A percentile compares a stretch with the other conserved stretches of the same genome.
These are phyloP conservation scores for Lentinula detonsa DNA, from an alignment of 768 basidiomycete genomes.

Conservation along the genomic window DNA sequence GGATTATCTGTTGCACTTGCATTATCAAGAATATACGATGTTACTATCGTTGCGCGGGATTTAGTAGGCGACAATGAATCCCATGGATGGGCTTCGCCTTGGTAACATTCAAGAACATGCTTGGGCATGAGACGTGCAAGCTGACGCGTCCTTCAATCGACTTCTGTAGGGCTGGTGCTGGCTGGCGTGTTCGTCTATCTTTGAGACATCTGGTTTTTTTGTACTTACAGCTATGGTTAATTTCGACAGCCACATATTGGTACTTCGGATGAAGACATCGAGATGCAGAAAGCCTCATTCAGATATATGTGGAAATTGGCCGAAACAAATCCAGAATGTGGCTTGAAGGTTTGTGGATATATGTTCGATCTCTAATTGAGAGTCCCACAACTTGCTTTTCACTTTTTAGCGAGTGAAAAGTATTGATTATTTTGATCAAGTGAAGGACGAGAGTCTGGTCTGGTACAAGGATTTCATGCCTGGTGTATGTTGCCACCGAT, in stretches of 20 bases:
- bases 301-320: slow-evolving; percentile 6
- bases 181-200: neutral
- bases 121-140: neutral
- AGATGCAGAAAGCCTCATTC: slow-evolving; percentile 4
- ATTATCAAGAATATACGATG: slow-evolving; percentile 4
- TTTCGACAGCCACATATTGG: neutral
- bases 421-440: slow-evolving; percentile 3
- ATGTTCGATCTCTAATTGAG: neutral
- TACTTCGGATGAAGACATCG: neutral
- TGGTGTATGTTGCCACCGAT: neutral
- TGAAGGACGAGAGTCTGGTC: neutral
- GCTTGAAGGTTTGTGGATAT: neutral
- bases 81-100: slow-evolving; percentile 6
- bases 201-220: too few species aligned
- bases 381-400: neutral
- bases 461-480: slow-evolving; percentile 6
- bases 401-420: neutral
- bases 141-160: neutral
- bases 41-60: slow-evolving; percentile 5
- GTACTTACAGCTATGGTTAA: neutral
- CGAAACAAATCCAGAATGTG: neutral
- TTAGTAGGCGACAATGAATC: slow-evolving; percentile 7
- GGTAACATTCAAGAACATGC: neutral
- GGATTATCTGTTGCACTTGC: slow-evolving; percentile 5
- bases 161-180: slow-evolving; percentile 1